Base-by-base conservation (phyloP, 306 rosid species). In the Casuarina equisetifolia region DNA sequence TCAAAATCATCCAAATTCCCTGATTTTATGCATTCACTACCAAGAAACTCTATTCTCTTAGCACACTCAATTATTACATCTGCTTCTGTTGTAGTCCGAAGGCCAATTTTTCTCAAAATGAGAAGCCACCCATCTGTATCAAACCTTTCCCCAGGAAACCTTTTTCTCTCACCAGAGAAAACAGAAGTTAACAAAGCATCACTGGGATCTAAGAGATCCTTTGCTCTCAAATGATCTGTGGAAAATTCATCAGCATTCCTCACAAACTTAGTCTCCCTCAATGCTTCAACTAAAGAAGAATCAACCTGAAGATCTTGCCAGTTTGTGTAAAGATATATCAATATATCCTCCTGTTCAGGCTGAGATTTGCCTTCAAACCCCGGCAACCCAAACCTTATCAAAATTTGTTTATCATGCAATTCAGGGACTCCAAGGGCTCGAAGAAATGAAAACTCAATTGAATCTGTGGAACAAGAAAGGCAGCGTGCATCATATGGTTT, bases 81-180 rank as follows among this genome's bases (percentile, higher is more conserved):
- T 68, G 89, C 89, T 78, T 92, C 98, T 49, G 80, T 78, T 69
- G 98, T 85, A 80, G 92, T 88, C 78, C 91, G 90, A 46, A 94
- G 93, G 61, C 98, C 98, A 72, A 86, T 81, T 82, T 86, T 90
- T 87, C 98, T 92, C 80, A 94, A 83, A 80, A 94, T 94, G 38
- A 68, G 95, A 78, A 94, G 96, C 98, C 98, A 94, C 62, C 93
- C 88, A 83, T 89, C 92, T 58, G 95, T 80, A 68, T 79, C 77
- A 83, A 94, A 94, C 90, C 98, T 92, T 81, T 94, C 98, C 75
- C 98, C 97, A 9, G 98, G 98, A 86, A 94, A 94, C 69, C 79
- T 94, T 79, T 82, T 88, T 80, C 93, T 87, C 85, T 94, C 97
- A 78, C 91, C 93, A 84, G 90, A 89, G 95, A 94, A 94, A 74